Conservation (phyloP, 2,329 filamentous ascomycete species). For the Aspergillus tanneri region DNA sequence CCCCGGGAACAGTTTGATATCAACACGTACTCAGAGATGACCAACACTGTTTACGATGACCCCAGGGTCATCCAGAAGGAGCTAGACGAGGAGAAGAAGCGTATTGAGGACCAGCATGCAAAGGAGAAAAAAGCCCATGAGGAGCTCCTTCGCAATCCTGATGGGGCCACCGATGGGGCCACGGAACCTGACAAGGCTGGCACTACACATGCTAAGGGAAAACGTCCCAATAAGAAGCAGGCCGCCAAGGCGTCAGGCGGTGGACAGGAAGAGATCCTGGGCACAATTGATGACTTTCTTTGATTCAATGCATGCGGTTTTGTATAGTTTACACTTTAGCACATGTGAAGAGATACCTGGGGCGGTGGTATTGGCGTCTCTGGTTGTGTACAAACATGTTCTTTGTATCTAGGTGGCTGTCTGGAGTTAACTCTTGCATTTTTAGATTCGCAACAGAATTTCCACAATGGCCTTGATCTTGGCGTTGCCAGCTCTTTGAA, state of each 20-base stretch:
- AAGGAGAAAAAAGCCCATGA: slow-evolving; percentile 47
- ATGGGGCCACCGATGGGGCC: slow-evolving; percentile 31
- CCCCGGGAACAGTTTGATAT: slow-evolving; percentile 46
- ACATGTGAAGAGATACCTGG: slow-evolving; percentile 1
- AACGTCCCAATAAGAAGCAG: slow-evolving; percentile 34
- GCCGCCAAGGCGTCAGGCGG: slow-evolving; percentile 29
- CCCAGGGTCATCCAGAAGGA: slow-evolving; percentile 41
- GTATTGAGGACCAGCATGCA: slow-evolving; percentile 48
- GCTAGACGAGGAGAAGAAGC: slow-evolving; percentile 46
- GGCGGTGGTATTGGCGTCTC: slow-evolving; percentile 9
- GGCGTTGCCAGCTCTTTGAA: slow-evolving; percentile 4
- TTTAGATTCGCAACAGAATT: no score
- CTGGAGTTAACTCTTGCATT: no score
- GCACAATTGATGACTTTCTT: slow-evolving; percentile 39
- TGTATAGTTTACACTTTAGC: slow-evolving; percentile 5
- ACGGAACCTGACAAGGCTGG: slow-evolving; percentile 33
- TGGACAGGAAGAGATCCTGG: slow-evolving; percentile 43
- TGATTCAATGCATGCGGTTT: slow-evolving; percentile 12
- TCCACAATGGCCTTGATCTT: neutral
- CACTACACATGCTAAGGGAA: slow-evolving; percentile 27
- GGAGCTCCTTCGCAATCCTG: slow-evolving; percentile 43
- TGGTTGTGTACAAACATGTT: no score
- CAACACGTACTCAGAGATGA: slow-evolving; percentile 47
- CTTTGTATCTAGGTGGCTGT: no score
- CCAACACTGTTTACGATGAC: slow-evolving; percentile 46